phyloP scores from a whole-genome alignment of 2,329 filamentous ascomycete genomes.

The Fusarium zealandicum region DNA sequence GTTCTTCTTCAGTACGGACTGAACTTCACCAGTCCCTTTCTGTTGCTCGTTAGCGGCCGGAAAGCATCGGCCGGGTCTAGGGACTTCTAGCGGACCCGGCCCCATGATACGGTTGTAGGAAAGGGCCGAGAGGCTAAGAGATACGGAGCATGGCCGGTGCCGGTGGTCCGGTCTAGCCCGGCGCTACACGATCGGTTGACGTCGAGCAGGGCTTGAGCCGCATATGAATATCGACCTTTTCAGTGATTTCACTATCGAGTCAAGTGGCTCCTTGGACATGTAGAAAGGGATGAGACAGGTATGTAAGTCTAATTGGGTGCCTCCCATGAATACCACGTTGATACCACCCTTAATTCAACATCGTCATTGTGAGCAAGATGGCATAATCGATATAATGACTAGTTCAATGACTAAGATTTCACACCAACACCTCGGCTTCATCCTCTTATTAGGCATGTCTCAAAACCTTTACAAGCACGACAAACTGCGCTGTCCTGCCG shows the following conservation, averaged over 20 bases:
- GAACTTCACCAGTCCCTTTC: background rate
- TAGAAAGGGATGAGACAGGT: background rate
- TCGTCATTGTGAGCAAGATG: constrained; percentile 31
- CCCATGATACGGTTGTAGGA: constrained; percentile 1
- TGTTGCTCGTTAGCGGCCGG: background rate
- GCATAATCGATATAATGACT: constrained; percentile 25
- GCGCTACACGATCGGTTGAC: constrained; percentile 3
- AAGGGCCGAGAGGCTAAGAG: constrained; percentile 1
- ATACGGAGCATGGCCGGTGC: constrained; percentile 12
- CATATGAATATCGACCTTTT: background rate
- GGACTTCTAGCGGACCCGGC: background rate
- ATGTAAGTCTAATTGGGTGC: constrained; percentile 16
- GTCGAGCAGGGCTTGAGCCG: background rate
- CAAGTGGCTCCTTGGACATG: background rate
- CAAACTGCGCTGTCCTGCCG: background rate
- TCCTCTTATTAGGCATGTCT: constrained; percentile 1
- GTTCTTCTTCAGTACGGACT: no score
- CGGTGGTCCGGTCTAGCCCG: constrained; percentile 19
- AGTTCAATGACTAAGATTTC: background rate
- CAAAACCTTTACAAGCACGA: constrained; percentile 2
- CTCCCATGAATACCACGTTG: constrained; percentile 12
- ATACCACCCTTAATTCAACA: constrained; percentile 13
- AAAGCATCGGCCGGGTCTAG: background rate
- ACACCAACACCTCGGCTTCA: background rate
- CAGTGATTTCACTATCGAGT: background rate